Base-by-base conservation (phyloP, 805 yeast genomes). In the Brettanomyces sp. region DNA sequence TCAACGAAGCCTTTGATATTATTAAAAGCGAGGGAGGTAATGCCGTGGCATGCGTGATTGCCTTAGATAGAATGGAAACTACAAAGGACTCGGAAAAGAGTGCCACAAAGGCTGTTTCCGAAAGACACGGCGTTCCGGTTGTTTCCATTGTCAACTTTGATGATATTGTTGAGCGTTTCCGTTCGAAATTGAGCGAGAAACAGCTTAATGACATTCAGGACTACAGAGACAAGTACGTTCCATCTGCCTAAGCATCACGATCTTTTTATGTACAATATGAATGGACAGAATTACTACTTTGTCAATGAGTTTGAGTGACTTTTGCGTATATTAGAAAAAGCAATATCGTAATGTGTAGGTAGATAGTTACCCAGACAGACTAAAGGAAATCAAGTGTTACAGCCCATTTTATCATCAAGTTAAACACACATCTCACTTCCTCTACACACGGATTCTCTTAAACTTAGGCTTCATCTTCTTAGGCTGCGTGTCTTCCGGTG, bases 51-150 rank as follows among this genome's bases (percentile, higher is more conserved):
- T 78, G 88, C 47, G 82, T 89, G 49, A 86, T 93, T 59, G 95
- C 96, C 6, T 76, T 93, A 55, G 99, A 93, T 65, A 82, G 99
- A 73, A 95, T 90, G 72, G 99, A 93, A 69, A 81, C 93, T 42
- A 82, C 85, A 35, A 76, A 71, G 32, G 83, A 79, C 55, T 71
- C 80, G 37, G 73, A 73, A 39, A 64, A 72, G 55, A 82, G 93
- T 54, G 95, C 98, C 42, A 86, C 96, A 4, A 83, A 82, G 61
- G 80, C 80, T 22, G 93, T 91, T 25, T 69, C 85, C 44, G 70
- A 79, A 57, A 77, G 73, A 59, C 83, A 82, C 61, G 73, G 74
- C 36, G 85, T 91, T 47, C 97, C 97, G 3, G 96, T 93, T 23
- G 64, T 85, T 46, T 78, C 85, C 43, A 90, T 93, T 55, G 89